Conservation (phyloP, 2,329 filamentous ascomycete genomes). For the Botryosphaeria dothidea region DNA sequence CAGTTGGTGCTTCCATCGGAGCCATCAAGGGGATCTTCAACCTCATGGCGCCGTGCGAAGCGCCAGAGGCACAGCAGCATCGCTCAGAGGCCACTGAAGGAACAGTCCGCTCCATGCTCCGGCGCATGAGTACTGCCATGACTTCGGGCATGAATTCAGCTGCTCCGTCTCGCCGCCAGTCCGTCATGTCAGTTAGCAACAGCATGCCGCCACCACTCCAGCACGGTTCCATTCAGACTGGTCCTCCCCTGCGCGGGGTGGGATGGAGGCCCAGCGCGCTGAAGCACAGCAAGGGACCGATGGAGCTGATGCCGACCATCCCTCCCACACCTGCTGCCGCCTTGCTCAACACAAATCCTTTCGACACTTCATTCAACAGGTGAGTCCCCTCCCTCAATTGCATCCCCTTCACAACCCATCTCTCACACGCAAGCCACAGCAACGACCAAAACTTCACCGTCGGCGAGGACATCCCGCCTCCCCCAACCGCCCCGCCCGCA, state of each 20-base stretch:
- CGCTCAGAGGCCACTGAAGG: constrained; percentile 15
- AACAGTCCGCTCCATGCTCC: constrained; percentile 18
- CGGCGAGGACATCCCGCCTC: constrained; percentile 16
- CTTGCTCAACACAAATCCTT: constrained; percentile 17
- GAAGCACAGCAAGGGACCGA: constrained; percentile 13
- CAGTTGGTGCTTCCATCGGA: constrained; percentile 42
- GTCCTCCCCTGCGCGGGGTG: neutral
- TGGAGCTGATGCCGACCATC: constrained; percentile 18
- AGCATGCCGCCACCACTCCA: neutral
- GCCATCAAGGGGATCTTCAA: constrained; percentile 49
- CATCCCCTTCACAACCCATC: neutral
- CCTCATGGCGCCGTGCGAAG: constrained; percentile 38
- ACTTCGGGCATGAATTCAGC: constrained; percentile 15
- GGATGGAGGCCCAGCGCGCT: constrained; percentile 5
- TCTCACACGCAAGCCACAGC: neutral
- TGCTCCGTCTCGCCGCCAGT: constrained; percentile 5
- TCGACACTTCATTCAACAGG: constrained; percentile 14
- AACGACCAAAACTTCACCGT: constrained; percentile 13
- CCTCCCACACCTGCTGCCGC: constrained; percentile 15
- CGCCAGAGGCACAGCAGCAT: constrained; percentile 21
- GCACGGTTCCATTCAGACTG: constrained; percentile 8
- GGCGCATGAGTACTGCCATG: constrained; percentile 20
- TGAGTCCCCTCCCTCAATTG: neutral
- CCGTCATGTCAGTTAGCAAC: constrained; percentile 7
- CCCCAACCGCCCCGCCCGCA: neutral